A percentile compares a stretch with the other conserved stretches of the same genome.
These are phyloP conservation scores for Galeopsis tetrahit DNA, from an alignment of 257 asterid genomes.

Conservation along the genomic window DNA sequence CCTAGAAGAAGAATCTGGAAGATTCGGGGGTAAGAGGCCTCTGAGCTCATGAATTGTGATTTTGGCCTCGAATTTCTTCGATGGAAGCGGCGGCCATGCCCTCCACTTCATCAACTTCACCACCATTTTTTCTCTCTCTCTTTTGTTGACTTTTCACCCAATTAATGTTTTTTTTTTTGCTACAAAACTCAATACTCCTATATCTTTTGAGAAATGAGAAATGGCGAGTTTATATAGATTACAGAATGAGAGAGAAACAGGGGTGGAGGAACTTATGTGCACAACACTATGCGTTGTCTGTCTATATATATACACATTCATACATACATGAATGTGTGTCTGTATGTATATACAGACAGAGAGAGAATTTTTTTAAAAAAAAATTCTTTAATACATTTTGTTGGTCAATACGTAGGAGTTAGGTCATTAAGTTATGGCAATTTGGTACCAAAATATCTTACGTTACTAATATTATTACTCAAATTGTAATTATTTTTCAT, in stretches of 20 bases:
- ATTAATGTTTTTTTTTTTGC: not conserved
- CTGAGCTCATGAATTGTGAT: slow-evolving; percentile 46
- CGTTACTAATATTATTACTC: not conserved
- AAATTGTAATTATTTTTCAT: no score
- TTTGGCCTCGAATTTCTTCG: slow-evolving; percentile 64
- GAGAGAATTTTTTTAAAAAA: no score
- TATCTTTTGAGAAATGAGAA: no score
- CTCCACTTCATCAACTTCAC: slow-evolving; percentile 85
- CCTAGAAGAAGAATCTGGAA: slow-evolving; percentile 39
- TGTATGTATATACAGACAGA: no score
- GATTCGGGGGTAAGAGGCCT: slow-evolving; percentile 32
- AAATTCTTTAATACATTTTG: not conserved
- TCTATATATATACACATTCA: not conserved
- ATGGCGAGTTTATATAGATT: slow-evolving; percentile 3
- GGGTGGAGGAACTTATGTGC: not conserved
- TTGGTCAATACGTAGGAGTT: not conserved
- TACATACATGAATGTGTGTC: no score
- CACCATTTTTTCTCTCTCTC: slow-evolving; percentile 46
- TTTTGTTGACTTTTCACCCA: slow-evolving; percentile 18
- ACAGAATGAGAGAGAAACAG: not conserved
- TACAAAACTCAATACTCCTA: not conserved
- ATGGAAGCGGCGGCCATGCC: slow-evolving; percentile 64
- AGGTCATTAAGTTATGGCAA: not conserved
- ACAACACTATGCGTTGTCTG: not conserved
- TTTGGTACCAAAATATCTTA: not conserved